phyloP scores from a whole-genome alignment of 139 green algal species.

The Chlamydomonas schloesseri region DNA sequence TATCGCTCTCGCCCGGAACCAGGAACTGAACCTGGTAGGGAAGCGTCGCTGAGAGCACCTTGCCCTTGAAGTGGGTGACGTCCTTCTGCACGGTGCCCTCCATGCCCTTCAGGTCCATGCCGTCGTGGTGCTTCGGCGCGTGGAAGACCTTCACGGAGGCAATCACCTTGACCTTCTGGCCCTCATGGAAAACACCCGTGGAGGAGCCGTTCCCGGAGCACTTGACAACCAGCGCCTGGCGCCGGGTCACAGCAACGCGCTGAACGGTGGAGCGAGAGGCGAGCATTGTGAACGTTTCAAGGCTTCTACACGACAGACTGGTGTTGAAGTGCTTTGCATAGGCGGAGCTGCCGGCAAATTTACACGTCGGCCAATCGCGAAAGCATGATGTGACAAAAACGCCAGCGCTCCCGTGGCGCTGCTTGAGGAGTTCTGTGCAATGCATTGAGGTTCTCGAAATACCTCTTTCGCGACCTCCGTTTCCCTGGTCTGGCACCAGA shows the following conservation, averaged over 20 bases:
- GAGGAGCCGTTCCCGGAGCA: constrained; percentile 28
- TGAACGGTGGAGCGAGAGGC: neutral
- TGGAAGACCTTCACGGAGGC: constrained; percentile 68
- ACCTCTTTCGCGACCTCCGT: too few species aligned
- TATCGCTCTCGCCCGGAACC: constrained; percentile 17
- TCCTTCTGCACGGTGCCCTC: constrained; percentile 69
- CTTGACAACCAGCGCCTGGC: constrained; percentile 23
- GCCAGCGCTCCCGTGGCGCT: too few species aligned
- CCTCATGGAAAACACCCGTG: constrained; percentile 44
- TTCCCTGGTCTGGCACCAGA: too few species aligned
- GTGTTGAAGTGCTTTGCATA: too few species aligned
- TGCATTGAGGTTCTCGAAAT: too few species aligned
- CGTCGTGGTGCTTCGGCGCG: constrained; percentile 64
- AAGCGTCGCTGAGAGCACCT: constrained; percentile 75
- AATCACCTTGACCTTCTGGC: constrained; percentile 63
- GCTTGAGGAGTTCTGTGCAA: too few species aligned
- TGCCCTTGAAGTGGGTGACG: constrained; percentile 72
- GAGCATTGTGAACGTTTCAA: neutral
- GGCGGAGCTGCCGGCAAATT: too few species aligned
- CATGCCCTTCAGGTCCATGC: constrained; percentile 77
- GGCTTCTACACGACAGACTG: too few species aligned
- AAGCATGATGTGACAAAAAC: too few species aligned
- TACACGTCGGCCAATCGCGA: too few species aligned
- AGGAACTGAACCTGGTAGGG: constrained; percentile 77
- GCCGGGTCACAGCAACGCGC: neutral